phyloP scores from a whole-genome alignment of 768 basidiomycete genomes.

The Boletellus ananas region DNA sequence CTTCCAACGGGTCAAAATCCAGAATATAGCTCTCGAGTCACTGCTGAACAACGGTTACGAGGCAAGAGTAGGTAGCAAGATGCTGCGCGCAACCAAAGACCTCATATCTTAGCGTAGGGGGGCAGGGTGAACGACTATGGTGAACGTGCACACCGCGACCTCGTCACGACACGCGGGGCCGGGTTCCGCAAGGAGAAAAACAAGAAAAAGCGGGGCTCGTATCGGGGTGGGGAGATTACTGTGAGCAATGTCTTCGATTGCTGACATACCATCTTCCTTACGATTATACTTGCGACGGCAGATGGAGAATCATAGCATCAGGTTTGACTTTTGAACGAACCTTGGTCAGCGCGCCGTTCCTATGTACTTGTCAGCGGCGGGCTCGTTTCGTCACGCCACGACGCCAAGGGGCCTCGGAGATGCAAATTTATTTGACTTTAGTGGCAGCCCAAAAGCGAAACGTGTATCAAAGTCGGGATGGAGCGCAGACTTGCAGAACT shows the following conservation, averaged over 20 bases:
- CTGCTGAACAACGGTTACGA: conserved; percentile 74
- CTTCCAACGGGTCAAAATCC: conserved; percentile 77
- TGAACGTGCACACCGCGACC: conserved; percentile 74
- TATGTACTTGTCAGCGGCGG: too few relatives aligned
- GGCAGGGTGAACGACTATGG: conserved; percentile 81
- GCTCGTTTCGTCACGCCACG: too few relatives aligned
- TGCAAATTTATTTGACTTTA: background rate
- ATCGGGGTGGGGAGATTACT: conserved; percentile 93
- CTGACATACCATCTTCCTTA: background rate
- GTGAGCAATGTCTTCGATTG: conserved; percentile 40
- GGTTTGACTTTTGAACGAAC: conserved; percentile 49
- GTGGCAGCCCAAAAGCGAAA: background rate
- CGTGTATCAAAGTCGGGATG: too few relatives aligned
- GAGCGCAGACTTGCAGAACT: too few relatives aligned
- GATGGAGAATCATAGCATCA: conserved; percentile 86
- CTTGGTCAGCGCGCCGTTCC: too few relatives aligned
- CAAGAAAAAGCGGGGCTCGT: conserved; percentile 97
- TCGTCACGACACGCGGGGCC: conserved; percentile 90
- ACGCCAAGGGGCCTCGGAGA: too few relatives aligned
- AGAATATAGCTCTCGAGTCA: conserved; percentile 41
- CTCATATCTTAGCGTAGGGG: conserved; percentile 38
- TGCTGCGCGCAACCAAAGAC: background rate
- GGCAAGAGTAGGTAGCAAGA: conserved; percentile 55
- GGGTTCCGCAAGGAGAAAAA: conserved; percentile 99
- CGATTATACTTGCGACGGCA: conserved; percentile 25